Base-by-base conservation (phyloP, 1,139 yeast genomes). In the Williopsis jadinii region DNA sequence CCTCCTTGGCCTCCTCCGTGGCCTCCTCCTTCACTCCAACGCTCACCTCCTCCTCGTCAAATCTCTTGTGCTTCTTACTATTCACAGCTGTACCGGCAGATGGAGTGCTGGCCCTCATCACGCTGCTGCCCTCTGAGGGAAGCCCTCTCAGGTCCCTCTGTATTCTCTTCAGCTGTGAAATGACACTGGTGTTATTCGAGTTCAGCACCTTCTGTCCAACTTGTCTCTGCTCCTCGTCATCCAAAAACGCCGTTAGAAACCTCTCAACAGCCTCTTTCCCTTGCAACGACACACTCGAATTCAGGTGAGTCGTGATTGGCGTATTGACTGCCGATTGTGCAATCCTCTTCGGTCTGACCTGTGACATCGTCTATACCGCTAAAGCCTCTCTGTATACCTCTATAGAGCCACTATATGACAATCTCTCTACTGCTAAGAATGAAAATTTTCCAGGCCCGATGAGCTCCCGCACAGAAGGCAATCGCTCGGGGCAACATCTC, bases 71-170 rank as follows among this genome's bases (percentile, higher is more conserved):
- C 36, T 49, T 46, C 41, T 45, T 48, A 8, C 39, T 24, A 27
- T 41, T 30, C 38, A 36, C 36, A 30, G 37, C 38, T n/a, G 41
- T 37, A 13, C 44, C 36, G 11, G 37, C 32, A 28, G 43, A 40
- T n/a, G 40, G 27, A 5, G 26, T 13, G 3, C 31, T 34, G 15
- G 37, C 19, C 38, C 24, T 11, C 44, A 32, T 15, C 41, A 34
- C 5, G 46, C 39, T 30, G 41, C 33, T 32, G 44, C 56, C 59
- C 42, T 55, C 41, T 28, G 87, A 87, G 5, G 88, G 87, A 43
- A 82, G 70, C 0, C 90, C 90, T 53, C 85, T 67, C 48, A 82
- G 70, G 50, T 78, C 84, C 63, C 88, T 71, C 54, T 80, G 86
- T 32, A 81, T 69, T 53, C 90, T 69, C 53, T 68, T 70, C 52